phyloP scores from a whole-genome alignment of 148 eudicot species.

The Vaccinium myrtillus region DNA sequence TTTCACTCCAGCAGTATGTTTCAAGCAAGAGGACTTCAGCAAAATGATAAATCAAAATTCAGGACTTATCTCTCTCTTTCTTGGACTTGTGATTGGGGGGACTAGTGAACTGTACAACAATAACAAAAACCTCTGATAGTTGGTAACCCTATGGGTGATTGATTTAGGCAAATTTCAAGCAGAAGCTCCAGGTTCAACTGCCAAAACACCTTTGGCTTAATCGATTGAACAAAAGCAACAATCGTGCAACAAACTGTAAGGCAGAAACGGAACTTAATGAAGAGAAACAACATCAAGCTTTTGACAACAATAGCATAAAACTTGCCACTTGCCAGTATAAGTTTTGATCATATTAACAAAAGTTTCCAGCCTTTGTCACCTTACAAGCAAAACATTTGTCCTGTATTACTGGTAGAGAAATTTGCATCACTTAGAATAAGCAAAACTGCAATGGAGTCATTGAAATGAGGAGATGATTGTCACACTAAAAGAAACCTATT shows the following conservation, averaged over 20 bases:
- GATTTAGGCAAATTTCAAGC: not conserved
- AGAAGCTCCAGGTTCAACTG: not conserved
- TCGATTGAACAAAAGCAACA: not conserved
- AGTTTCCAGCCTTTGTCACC: not conserved
- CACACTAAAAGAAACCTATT: not conserved
- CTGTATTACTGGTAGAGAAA: not conserved
- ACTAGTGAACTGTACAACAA: not conserved
- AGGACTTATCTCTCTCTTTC: not conserved
- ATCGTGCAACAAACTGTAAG: not conserved
- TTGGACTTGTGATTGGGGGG: not conserved
- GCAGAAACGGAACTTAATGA: not conserved
- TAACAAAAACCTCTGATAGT: not conserved
- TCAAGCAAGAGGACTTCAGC: not conserved
- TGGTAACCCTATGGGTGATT: not conserved
- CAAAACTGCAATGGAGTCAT: not conserved
- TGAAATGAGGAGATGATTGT: not conserved
- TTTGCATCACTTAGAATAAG: not conserved
- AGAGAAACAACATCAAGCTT: not conserved
- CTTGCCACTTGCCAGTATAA: not conserved
- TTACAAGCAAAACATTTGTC: not conserved
- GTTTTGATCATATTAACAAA: not conserved
- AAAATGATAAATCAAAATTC: not conserved
- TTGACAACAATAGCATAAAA: not conserved
- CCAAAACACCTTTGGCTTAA: slow-evolving; percentile 4
- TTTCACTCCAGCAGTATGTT: not conserved